phyloP scores from a whole-genome alignment of 1,284 basidiomycete genomes.

The Naganishia liquefaciens region DNA sequence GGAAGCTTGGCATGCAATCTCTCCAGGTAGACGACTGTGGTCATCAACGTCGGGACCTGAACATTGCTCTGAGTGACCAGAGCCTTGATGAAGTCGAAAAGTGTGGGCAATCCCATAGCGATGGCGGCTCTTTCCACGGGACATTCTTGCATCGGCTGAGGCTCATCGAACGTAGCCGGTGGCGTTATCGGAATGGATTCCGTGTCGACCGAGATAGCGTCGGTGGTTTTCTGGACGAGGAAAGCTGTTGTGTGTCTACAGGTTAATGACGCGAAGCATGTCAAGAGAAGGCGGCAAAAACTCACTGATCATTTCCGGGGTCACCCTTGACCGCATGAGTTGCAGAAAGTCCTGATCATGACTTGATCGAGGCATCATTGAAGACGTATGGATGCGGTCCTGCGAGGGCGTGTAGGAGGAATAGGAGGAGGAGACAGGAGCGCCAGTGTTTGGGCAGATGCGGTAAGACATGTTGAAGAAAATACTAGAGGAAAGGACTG shows the following conservation, averaged over 20 bases:
- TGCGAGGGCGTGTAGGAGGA: conserved; percentile 23
- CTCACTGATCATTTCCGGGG: conserved; percentile 32
- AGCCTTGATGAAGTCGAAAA: conserved; percentile 83
- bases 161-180: conserved; percentile 21
- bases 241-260: conserved; percentile 6
- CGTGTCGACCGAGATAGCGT: conserved; percentile 28
- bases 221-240: conserved; percentile 26
- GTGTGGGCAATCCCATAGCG: conserved; percentile 59
- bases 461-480: conserved; percentile 20
- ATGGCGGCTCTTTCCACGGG: conserved; percentile 32
- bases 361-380: conserved; percentile 32
- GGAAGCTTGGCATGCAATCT: conserved; percentile 80
- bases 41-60: conserved; percentile 85
- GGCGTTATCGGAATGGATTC: conserved; percentile 23
- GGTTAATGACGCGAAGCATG: not conserved
- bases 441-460: conserved; percentile 18
- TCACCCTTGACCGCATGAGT: conserved; percentile 31
- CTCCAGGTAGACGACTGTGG: conserved; percentile 92
- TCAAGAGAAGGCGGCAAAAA: not conserved
- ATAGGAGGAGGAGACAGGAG: conserved; percentile 25
- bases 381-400: conserved; percentile 34
- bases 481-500: conserved; percentile 18
- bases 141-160: conserved; percentile 15
- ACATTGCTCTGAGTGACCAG: conserved; percentile 84
- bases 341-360: conserved; percentile 33